Base-by-base conservation (phyloP, 1,284 basidiomycete species). In the Trametes versicolor region DNA sequence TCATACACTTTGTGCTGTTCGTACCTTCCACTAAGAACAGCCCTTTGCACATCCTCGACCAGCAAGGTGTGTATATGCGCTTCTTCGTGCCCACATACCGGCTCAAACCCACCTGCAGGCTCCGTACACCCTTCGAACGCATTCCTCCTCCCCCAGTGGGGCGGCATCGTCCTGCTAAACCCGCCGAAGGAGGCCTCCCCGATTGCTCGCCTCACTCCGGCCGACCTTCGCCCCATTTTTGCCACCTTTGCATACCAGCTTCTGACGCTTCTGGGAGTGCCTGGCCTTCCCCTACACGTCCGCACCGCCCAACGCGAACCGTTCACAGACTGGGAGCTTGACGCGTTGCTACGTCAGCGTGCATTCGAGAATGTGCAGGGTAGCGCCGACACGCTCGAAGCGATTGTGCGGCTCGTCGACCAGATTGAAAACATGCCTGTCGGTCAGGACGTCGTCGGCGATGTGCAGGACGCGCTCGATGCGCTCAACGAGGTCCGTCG, bases 101-200 rank as follows among this genome's bases (percentile, higher is more conserved):
- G 39, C 32, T 47, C 10, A 49, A 23, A n/a, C 13, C 32, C 12
- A 21, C 39, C 66, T 23, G 4, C 17, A 64, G 88, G 86, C 79
- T 39, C 72, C 67, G 10, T 78, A 78, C 2, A 83, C 83, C 21
- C 74, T 76, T 27, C 88, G 86, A 85, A 81, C 58, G 87, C 92
- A 10, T 99, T 99, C 83, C 85, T 98, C 27, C 84, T 98, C 1
- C 97, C 98, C 0, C 97, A 99, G 78, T 98, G 95, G 91, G 97
- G 98, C 47, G 92, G 95, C 17, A 93, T 99, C 53, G 86, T 93
- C 60, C 85, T 99, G 58, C 80, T 90, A 70, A 96, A 98, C 74
- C 81, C 80, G 8, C 29, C 77, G 19, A 72, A 78, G 34, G 62
- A 72, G 51, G 65, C 57, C 34, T 62, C 63, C 39, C 74, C 89